Evolutionary conservation across 768 basidiomycete species (phyloP).

Genomic region (Phanerochaete sordida): DNA sequence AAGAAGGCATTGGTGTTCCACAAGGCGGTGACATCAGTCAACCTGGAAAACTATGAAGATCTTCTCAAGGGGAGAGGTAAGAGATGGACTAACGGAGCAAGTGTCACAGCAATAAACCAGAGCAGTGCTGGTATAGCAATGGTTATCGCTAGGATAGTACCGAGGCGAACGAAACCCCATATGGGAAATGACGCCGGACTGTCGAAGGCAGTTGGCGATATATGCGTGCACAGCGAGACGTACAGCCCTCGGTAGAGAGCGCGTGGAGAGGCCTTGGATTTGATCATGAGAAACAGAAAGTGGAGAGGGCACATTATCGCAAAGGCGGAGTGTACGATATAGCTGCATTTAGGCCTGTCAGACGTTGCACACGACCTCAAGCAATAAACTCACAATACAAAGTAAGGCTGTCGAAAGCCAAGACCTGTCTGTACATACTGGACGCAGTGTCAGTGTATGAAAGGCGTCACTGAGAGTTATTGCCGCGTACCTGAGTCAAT

Average conservation of each 20-base stretch:
- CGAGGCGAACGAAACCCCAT: conserved; percentile 32
- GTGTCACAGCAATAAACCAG: conserved; percentile 71
- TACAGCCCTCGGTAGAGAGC: conserved; percentile 51
- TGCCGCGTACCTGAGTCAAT: conserved; percentile 57
- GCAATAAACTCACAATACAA: conserved; percentile 64
- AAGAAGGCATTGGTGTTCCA: conserved; percentile 93
- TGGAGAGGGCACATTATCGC: conserved; percentile 80
- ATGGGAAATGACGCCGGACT: conserved; percentile 22
- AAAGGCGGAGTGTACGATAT: conserved; percentile 83
- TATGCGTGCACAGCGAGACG: conserved; percentile 40
- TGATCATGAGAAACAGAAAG: conserved; percentile 56
- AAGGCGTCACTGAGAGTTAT: neutral
- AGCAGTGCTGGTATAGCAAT: conserved; percentile 63
- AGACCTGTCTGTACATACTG: conserved; percentile 79
- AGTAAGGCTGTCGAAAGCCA: conserved; percentile 83
- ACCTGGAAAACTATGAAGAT: conserved; percentile 33
- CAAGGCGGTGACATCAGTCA: conserved; percentile 75
- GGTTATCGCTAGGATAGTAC: conserved; percentile 44
- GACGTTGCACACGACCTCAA: neutral
- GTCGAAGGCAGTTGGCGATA: conserved; percentile 11
- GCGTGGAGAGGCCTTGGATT: conserved; percentile 43
- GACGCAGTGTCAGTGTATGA: neutral
- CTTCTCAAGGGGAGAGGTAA: conserved; percentile 2
- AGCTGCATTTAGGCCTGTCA: conserved; percentile 42
- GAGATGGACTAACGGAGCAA: conserved; percentile 51